Percentiles rank a stretch among this genome's conserved stretches.
Conservation (phyloP, 2,329 filamentous ascomycete species). For the Aureobasidium mangrovei region DNA sequence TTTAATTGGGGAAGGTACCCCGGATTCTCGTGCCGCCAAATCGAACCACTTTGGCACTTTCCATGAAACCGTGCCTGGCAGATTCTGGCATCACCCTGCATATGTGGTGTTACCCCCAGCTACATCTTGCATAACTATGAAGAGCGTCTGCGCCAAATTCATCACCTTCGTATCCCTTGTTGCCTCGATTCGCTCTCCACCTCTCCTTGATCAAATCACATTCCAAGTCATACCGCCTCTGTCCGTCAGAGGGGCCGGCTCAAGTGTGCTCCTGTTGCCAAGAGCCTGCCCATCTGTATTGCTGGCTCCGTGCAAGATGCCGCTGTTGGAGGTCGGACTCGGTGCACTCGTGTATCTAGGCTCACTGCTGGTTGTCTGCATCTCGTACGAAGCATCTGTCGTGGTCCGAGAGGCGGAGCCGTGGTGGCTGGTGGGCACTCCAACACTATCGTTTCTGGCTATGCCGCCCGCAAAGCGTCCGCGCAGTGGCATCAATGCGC, state of each 20-base stretch:
- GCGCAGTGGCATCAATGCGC: slow-evolving; percentile 5
- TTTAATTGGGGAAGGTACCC: no score
- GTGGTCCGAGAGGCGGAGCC: background rate
- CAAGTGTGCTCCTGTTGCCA: background rate
- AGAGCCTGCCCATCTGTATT: background rate
- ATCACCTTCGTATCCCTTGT: no score
- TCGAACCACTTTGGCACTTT: no score
- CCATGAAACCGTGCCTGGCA: background rate
- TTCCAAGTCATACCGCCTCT: no score
- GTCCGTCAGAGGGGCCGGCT: no score
- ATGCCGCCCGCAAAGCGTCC: background rate
- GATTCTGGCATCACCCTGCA: background rate
- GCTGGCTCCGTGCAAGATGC: background rate
- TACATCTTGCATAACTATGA: no score
- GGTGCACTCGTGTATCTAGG: background rate
- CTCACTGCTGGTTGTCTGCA: background rate
- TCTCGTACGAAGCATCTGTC: background rate
- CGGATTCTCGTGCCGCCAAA: no score
- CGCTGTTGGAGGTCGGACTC: background rate
- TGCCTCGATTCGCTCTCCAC: no score
- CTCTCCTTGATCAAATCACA: no score
- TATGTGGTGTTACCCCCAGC: no score
- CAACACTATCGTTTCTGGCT: background rate
- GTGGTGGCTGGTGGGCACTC: background rate
- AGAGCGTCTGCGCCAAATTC: no score